Conservation (phyloP, 352 stramenopile species). For the Phytopythium vexans region DNA sequence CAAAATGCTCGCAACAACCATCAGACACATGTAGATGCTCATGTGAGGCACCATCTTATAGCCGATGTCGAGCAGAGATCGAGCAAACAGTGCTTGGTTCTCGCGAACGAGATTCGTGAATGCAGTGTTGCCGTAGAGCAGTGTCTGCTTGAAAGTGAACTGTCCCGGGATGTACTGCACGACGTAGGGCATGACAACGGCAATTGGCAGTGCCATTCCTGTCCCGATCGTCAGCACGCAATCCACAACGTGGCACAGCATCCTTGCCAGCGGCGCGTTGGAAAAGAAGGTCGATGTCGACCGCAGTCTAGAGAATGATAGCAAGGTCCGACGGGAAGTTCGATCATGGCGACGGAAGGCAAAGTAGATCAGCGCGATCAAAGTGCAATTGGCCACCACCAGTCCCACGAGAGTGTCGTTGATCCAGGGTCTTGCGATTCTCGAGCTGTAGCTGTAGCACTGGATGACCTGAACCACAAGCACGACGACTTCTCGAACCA, state of each 20-base stretch:
- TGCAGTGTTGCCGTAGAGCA: slow-evolving; percentile 41
- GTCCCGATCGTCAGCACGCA: slow-evolving; percentile 4
- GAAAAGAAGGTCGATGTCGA: not conserved
- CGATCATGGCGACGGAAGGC: slow-evolving; percentile 6
- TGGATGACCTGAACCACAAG: slow-evolving; percentile 27
- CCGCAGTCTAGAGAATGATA: not conserved
- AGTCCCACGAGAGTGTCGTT: slow-evolving; percentile 38
- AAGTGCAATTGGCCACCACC: slow-evolving; percentile 36
- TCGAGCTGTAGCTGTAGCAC: slow-evolving; percentile 33
- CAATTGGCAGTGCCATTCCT: slow-evolving; percentile 12
- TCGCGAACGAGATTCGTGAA: slow-evolving; percentile 47
- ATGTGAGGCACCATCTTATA: slow-evolving; percentile 33
- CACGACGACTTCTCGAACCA: slow-evolving; percentile 13
- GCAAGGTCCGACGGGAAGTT: not conserved
- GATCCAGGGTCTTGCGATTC: slow-evolving; percentile 39
- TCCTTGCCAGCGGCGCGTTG: slow-evolving; percentile 7
- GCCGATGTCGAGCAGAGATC: slow-evolving; percentile 18
- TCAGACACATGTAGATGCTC: slow-evolving; percentile 26
- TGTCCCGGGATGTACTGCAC: slow-evolving; percentile 16
- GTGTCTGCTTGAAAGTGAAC: slow-evolving; percentile 27
- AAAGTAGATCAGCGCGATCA: slow-evolving; percentile 17
- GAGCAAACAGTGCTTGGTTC: slow-evolving; percentile 36
- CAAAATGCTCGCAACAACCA: not conserved
- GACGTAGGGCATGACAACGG: slow-evolving; percentile 18
- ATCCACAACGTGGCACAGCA: slow-evolving; percentile 17